Base-by-base conservation (phyloP, 164 flowering plant genomes). In the Nymphaea thermarum region DNA sequence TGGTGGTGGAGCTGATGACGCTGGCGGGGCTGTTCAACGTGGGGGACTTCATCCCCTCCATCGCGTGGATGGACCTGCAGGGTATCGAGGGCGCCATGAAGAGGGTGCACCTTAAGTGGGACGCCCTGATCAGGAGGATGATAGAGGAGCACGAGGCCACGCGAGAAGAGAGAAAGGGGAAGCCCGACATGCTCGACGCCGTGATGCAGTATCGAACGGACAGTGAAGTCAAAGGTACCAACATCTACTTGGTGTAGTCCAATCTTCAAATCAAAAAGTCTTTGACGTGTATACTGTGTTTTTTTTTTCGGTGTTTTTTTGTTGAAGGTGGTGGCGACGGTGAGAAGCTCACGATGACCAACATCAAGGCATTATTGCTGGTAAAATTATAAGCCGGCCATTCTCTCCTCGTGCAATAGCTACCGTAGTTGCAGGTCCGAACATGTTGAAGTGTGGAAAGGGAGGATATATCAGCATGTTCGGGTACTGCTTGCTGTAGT, bases 1-100 rank as follows among this genome's bases (percentile, higher is more conserved):
- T 84, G 87, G 84, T 84, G 57, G 81, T 80, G 66, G 87, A 84
- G 79, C 67, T 82, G 6, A 80, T 80, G 84, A 74, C 71, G 3
- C 4, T 62, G 0, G 82, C 81, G 0, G 85, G 85, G 14, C 44
- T 44, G 5, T 79, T 82, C 70, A 82, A 80, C 64, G 71, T 82
- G 17, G 87, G 87, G 0, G 84, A 84, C n/a, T 82, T 77, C 45
- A 80, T 82, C 2, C 85, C 87, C 0, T 72, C 81, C 0, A 62
- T 84, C 43, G 81, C 75, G 2, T 78, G 81, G 80, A 67, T 81
- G 82, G 83, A 83, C 42, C 62, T 83, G 67, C 84, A 80, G 47
- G 84, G 87, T n/a, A 77, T 78, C 8, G 77, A 67, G 64, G n/a
- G 69, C 0, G 71, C 72, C 47, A 83, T 78, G 84, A 83, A 81